phyloP scores from a whole-genome alignment of 768 basidiomycete genomes.

The Baorangia bicolor region DNA sequence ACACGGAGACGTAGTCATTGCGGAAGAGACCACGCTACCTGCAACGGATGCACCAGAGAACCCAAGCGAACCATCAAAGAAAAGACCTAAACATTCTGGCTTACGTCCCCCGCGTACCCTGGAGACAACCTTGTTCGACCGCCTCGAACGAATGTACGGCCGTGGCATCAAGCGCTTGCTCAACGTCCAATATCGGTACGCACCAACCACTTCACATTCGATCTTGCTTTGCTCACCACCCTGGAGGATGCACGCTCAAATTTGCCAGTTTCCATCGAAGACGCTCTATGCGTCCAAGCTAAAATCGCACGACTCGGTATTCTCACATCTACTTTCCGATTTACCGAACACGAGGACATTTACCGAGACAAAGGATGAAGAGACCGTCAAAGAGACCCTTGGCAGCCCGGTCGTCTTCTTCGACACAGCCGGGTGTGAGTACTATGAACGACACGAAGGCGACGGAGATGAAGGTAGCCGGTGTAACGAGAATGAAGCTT shows the following conservation, averaged over 20 bases:
- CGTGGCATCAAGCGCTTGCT: slow-evolving; percentile 81
- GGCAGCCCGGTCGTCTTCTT: slow-evolving; percentile 85
- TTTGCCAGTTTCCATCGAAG: slow-evolving; percentile 82
- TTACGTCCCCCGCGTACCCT: slow-evolving; percentile 68
- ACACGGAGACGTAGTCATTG: slow-evolving; percentile 20
- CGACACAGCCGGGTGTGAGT: slow-evolving; percentile 93
- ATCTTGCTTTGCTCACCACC: neutral
- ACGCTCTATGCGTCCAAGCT: slow-evolving; percentile 76
- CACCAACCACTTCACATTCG: neutral
- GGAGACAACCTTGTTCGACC: slow-evolving; percentile 89
- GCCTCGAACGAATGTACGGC: slow-evolving; percentile 89
- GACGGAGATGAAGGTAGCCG: slow-evolving; percentile 87
- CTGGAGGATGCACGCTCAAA: slow-evolving; percentile 80
- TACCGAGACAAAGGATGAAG: slow-evolving; percentile 44
- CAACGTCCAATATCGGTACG: slow-evolving; percentile 83
- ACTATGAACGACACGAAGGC: slow-evolving; percentile 79
- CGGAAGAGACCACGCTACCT: slow-evolving; percentile 15
- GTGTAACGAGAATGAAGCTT: slow-evolving; percentile 94
- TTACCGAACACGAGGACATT: slow-evolving; percentile 51
- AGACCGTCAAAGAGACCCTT: slow-evolving; percentile 70
- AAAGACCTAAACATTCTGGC: slow-evolving; percentile 10
- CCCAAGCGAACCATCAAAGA: slow-evolving; percentile 2
- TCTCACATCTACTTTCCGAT: slow-evolving; percentile 68
- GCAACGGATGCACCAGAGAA: slow-evolving; percentile 1
- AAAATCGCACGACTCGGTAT: slow-evolving; percentile 68